phyloP scores from a whole-genome alignment of 2,329 filamentous ascomycete species.

The Macroventuria anomochaeta region DNA sequence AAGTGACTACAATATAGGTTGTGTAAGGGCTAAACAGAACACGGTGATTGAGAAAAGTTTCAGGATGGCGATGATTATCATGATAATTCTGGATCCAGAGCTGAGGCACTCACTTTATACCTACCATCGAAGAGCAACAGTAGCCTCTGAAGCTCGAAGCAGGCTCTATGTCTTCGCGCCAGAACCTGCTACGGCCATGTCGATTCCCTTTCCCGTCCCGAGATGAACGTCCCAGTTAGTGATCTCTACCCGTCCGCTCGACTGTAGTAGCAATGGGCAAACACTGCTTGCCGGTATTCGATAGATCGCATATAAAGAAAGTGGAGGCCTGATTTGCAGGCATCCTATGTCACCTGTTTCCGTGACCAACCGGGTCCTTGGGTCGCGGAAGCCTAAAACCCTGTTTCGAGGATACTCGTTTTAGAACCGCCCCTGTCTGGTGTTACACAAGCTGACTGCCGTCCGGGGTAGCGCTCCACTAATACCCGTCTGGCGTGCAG shows the following conservation, averaged over 20 bases:
- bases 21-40: too few relatives aligned
- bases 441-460: neutral
- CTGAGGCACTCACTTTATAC: neutral
- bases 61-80: neutral
- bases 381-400: neutral
- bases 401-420: neutral
- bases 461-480: neutral
- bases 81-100: neutral
- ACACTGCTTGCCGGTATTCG: slow-evolving; percentile 11
- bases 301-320: neutral
- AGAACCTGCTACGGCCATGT: slow-evolving; percentile 14
- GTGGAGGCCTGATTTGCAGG: neutral
- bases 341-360: neutral
- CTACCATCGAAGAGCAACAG: neutral
- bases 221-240: neutral
- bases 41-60: too few relatives aligned
- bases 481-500: neutral
- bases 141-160: slow-evolving; percentile 9
- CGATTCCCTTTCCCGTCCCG: slow-evolving; percentile 21
- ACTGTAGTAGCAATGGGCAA: slow-evolving; percentile 10
- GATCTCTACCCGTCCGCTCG: slow-evolving; percentile 9
- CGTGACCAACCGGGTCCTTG: neutral
- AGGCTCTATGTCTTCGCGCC: slow-evolving; percentile 9
- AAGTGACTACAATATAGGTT: too few relatives aligned
- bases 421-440: neutral